Conservation (phyloP, 352 stramenopile genomes). For the Globisporangium nagaii region DNA sequence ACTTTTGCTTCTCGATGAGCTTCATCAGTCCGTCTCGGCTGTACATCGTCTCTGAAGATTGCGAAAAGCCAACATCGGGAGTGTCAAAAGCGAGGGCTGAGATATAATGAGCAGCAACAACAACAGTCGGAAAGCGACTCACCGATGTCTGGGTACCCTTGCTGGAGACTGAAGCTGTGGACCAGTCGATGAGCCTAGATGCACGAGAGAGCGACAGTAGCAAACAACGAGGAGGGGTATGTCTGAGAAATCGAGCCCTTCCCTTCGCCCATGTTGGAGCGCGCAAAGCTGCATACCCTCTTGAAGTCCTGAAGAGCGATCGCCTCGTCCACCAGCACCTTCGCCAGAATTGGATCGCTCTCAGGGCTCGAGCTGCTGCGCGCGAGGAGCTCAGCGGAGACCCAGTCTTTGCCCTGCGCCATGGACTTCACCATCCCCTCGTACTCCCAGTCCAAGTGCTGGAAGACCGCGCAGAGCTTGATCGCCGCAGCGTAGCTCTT, state of each 20-base stretch:
- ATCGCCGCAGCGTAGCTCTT: slow-evolving; percentile 51
- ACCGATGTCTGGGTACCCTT: slow-evolving; percentile 54
- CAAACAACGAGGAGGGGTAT: too few species aligned
- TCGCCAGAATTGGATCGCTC: slow-evolving; percentile 22
- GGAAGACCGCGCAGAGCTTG: slow-evolving; percentile 35
- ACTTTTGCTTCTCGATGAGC: slow-evolving; percentile 60
- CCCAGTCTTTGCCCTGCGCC: slow-evolving; percentile 54
- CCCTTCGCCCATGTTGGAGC: too few species aligned
- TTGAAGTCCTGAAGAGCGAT: slow-evolving; percentile 56
- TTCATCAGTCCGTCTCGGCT: slow-evolving; percentile 46
- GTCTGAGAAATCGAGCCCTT: too few species aligned
- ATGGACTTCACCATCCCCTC: slow-evolving; percentile 26
- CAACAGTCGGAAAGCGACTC: neutral
- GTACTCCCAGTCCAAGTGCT: slow-evolving; percentile 26
- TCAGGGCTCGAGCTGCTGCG: slow-evolving; percentile 12
- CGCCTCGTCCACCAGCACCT: slow-evolving; percentile 40
- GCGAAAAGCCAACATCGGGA: neutral
- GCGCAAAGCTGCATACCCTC: slow-evolving; percentile 26
- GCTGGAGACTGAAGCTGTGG: slow-evolving; percentile 38
- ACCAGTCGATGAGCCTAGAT: slow-evolving; percentile 54
- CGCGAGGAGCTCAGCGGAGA: slow-evolving; percentile 42
- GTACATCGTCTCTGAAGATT: slow-evolving; percentile 42
- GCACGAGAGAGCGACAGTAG: neutral
- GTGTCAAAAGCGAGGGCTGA: neutral
- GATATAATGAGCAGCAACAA: neutral